Base-by-base conservation (phyloP, 441 rosid genomes). In the Macaranga tanarius region DNA sequence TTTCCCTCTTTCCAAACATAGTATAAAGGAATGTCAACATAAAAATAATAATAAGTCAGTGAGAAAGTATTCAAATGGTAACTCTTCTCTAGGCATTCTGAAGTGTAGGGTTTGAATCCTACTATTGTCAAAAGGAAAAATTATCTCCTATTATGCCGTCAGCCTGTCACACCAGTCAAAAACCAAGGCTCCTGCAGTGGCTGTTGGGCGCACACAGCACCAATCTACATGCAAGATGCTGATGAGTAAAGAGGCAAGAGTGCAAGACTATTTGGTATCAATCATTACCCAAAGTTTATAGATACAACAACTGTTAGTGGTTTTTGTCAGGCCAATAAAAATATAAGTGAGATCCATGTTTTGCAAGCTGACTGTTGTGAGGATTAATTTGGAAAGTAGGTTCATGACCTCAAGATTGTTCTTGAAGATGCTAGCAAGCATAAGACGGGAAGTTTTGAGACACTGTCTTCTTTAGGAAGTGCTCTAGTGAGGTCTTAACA, bases 341-440 rank as follows among this genome's bases (percentile, higher is more conserved):
- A 84, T 63, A 73, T 51, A 55, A 72, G 70, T 58, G 44, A 79
- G 67, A 73, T 82, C 50, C 11, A 23, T 26, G 75, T 82, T 3
- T 4, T 84, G 44, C 83, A 81, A 59, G 83, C 86, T 51, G 79
- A 80, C 76, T 84, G 88, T 70, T 81, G 87, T 67, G 60, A 71
- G 10, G 62, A n/a, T n/a, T n/a, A n/a, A 75, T 57, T 67, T 76
- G 57, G 79, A 81, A 17, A 75, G 73, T 67, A 84, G 65, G 73
- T 84, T 23, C 80, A 84, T 73, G 73, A 81, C 62, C 75, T 86
- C 3, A 74, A 73, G 62, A 75, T 77, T 69, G 69, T 82, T 68
- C 85, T 83, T 59, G 81, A 82, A 44, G 77, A 79, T 48, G 72
- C 83, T 77, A 82, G 73, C 72, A 79, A 68, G 61, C 57, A 71